Evolutionary conservation across 306 rosid species (phyloP).

Genomic region (Erythrophleum fordii): DNA sequence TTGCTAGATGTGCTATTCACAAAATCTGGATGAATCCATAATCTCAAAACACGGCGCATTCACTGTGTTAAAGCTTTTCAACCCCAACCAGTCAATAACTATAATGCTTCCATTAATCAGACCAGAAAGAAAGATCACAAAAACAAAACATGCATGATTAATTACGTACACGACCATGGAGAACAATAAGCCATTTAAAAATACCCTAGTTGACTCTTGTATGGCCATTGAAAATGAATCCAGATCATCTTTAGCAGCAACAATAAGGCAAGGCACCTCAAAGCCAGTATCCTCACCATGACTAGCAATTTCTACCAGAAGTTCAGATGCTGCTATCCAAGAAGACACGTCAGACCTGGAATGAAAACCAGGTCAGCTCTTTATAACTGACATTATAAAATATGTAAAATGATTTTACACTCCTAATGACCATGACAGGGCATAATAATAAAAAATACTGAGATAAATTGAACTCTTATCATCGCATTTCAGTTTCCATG

Average conservation of each 20-base stretch:
- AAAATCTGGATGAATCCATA: too few relatives aligned
- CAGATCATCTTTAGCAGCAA: slow-evolving; percentile 93
- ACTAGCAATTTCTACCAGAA: slow-evolving; percentile 84
- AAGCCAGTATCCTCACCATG: slow-evolving; percentile 96
- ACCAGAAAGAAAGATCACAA: background rate
- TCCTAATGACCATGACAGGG: background rate
- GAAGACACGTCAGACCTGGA: slow-evolving; percentile 85
- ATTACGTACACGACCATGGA: slow-evolving; percentile 22
- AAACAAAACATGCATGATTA: background rate
- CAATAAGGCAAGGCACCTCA: slow-evolving; percentile 98
- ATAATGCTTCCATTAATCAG: background rate
- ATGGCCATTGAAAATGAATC: slow-evolving; percentile 91
- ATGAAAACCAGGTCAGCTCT: slow-evolving; percentile 35
- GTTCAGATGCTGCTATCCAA: slow-evolving; percentile 82
- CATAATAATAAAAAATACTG: background rate
- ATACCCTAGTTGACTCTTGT: slow-evolving; percentile 92
- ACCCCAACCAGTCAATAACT: background rate
- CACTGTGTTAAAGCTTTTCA: slow-evolving; percentile 14
- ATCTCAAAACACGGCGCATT: too few relatives aligned
- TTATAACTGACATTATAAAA: slow-evolving; percentile 2
- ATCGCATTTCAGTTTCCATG: background rate
- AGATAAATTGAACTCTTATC: background rate
- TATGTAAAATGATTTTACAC: slow-evolving; percentile 14
- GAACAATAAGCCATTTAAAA: slow-evolving; percentile 10
- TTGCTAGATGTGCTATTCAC: too few relatives aligned